Evolutionary conservation across 805 yeast species (phyloP), one percentile per base, ranked within the genome.

Genomic region (Isabelozyma gotoi): DNA sequence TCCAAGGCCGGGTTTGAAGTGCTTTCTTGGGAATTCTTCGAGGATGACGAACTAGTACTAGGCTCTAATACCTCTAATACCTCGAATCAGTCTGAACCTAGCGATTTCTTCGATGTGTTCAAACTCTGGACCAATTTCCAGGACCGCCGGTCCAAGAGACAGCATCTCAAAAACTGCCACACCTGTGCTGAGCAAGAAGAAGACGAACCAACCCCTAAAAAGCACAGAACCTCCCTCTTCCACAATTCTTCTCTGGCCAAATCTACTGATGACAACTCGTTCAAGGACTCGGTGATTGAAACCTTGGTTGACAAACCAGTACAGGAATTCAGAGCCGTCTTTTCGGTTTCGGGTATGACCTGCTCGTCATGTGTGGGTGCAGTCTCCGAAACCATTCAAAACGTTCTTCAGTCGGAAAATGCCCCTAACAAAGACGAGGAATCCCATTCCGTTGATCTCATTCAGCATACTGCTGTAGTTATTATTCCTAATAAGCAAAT

Each of bases 391-490:
- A 56, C 54, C 5, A 63, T 77, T 4, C 49, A 49, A 7, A 38
- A 36, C 4, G 24, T 39, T 38, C 29, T 24, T 17, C 14, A 43
- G 10, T 16, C 42, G 19, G 32, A 37, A 11, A 41, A 34, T 8
- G 35, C 14, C 6, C 15, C 17, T 4, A 15, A 5, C 11, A 29
- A 39, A 19, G 53, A 47, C 2, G 65, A 62, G n/a, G 52, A 62
- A 4, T 61, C 68, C 19, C 71, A 71, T 33, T 74, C 80, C 0
- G 79, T 81, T 24, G 82, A 80, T 50, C 58, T 80, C 11, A 55
- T 80, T 20, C 74, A 68, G 45, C 77, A 80, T 43, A 66, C 80
- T 0, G 85, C 83, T 1, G 72, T 74, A 8, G 80, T 73, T 1
- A 63, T 82, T 19, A 56, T 84, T 2, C 77, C 78, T 2, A 71